Evolutionary conservation across 306 rosid genomes (phyloP), one percentile per base, ranked within the genome.

Genomic region (Calophaca sinica): DNA sequence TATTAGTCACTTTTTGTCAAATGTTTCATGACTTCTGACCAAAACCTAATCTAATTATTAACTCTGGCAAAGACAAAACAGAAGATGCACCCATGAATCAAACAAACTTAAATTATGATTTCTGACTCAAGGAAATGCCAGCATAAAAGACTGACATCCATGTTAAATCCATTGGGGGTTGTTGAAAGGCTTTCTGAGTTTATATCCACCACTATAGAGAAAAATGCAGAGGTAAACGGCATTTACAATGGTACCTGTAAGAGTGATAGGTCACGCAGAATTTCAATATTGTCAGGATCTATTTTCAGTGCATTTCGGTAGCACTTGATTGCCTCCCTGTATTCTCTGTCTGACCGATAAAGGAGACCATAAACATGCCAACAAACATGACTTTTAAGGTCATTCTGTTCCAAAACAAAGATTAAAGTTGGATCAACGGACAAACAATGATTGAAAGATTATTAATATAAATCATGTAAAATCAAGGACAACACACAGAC

Each of bases 331-430:
- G 98, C 98, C 84, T 94, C 98, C 80, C 98, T 89, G 83, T 94
- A 94, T 79, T 94, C 98, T 87, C 98, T 84, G 80, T 94, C 98
- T 31, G 98, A 91, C 55, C 98, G 98, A 73, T 94, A 94, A 76
- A 94, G 96, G 29, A 94, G 98, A 77, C 98, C 98, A 86, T 45
- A 94, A 69, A 94, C 98, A 88, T 94, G 98, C 98, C 98, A 94
- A 88, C 98, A 94, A 77, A 94, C 98, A 87, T 94, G 98, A 89
- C 98, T 94, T 87, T 91, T 94, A 49, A 94, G 90, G 79, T 94
- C 98, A 87, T 91, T 89, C 98, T 94, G 97, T 83, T 79, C 57
- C 77, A 44, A 76, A 76, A 78, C 44, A 85, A 59, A 80, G 42
- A 11, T 74, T 31, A 85, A 79, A 60, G 65, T 49, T 10, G 2